Evolutionary conservation across 1,139 yeast species (phyloP), one percentile per base, ranked within the genome.

Genomic region (Blastobotrys apis): DNA sequence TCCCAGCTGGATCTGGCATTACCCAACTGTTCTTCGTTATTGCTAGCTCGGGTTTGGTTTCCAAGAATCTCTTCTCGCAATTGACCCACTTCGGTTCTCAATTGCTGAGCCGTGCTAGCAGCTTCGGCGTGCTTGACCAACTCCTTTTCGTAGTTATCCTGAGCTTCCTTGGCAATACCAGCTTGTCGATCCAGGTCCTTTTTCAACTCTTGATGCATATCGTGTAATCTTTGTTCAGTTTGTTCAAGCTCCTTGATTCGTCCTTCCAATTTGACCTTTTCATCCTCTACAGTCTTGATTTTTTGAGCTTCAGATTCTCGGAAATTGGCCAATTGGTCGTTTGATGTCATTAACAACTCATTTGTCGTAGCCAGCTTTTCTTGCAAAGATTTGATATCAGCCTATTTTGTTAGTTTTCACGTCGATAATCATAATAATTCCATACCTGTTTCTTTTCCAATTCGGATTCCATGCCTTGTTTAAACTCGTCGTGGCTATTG

Each of bases 71-170:
- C 65, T 19, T 58, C 56, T 45, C 69, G 71, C 38, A 75, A 65
- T 5, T 57, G 52, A 15, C 66, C 67, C 30, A 67, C 57, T 38
- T 73, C 72, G 16, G 72, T 71, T 47, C 78, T 74, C 45, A 79
- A 60, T 3, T 59, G 48, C 17, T 72, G 66, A 13, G 78, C 63
- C 6, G 72, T 68, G 41, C 67, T 66, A 2, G 78, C 67, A 8
- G 80, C 72, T n/a, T 73, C 72, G 10, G 80, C 79, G 51, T 77
- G 79, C 55, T 78, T 78, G 39, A 69, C 69, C 29, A 77, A 67
- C 55, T 81, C 88, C 37, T 67, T 66, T 47, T 80, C 81, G 53
- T 80, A 80, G 53, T 76, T 80, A 42, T 63, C 61, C 56, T 79
- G 84, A 27, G 77, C 74, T 35, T 75, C 76, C 38, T 67, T 61